Evolutionary conservation across 1,139 yeast genomes (phyloP), one percentile per base, ranked within the genome.

Genomic region (Sugiyamaella paludigena): DNA sequence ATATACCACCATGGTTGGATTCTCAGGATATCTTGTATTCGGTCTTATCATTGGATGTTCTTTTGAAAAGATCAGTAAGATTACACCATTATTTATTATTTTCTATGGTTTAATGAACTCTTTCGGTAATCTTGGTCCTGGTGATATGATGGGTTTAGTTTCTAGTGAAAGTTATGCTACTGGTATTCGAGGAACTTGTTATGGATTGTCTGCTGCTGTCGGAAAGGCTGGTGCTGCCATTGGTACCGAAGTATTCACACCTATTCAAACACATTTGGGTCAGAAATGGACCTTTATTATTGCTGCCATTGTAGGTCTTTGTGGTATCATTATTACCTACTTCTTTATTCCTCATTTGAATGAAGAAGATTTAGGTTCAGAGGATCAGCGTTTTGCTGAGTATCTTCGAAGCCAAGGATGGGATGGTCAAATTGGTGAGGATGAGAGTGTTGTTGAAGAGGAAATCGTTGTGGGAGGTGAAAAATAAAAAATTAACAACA

Each of bases 41-140:
- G 85, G 85, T 26, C 71, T 81, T 38, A 72, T 79, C 51, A 78
- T 80, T 36, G 85, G 85, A 31, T 73, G 77, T 55, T 76, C 81
- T 1, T 81, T 72, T 60, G 73, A 72, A 15, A 70, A 76, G 61
- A 60, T 80, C 51, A 64, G 64, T 38, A 72, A 76, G 43, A 79
- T 78, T 52, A 69, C 76, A n/a, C 77, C 80, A 5, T 65, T 79
- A 27, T 81, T 81, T 63, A 76, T 81, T 45, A 66, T 81, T 45
- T 77, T 81, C 59, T 81, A 80, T 61, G 85, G 84, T 29, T 64
- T 80, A 28, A 77, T 81, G 77, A 75, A 74, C 68, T 74, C 78
- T 3, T 63, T 71, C 54, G 89, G 89, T 58, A 84, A 84, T 65
- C 71, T 83, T 58, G 92, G 94, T 3, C 92, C 92, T 3, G 92